Conservation (phyloP, 495 filamentous ascomycete species). For the Clavariopsis aquatica region DNA sequence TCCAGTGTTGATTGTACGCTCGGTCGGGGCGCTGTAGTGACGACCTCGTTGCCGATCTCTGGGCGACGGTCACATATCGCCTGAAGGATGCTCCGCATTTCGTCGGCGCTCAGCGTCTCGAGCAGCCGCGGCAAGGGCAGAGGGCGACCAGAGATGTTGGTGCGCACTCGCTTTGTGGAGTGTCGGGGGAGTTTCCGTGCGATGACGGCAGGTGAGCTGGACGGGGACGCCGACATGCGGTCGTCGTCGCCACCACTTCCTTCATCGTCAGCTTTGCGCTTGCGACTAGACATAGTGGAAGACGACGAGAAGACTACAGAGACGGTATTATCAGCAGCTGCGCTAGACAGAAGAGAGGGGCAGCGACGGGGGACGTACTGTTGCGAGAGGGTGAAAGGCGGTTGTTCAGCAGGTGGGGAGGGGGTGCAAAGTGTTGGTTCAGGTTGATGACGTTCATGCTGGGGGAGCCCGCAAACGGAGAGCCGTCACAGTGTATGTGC, state of each 20-base stretch:
- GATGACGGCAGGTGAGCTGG: slow-evolving; percentile 71
- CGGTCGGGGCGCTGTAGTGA: slow-evolving; percentile 80
- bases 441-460: slow-evolving; percentile 64
- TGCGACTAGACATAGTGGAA: slow-evolving; percentile 59
- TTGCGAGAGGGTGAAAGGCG: slow-evolving; percentile 70
- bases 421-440: slow-evolving; percentile 60
- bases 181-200: slow-evolving; percentile 63
- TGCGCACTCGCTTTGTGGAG: slow-evolving; percentile 62
- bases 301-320: slow-evolving; percentile 25
- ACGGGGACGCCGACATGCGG: slow-evolving; percentile 85
- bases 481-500: slow-evolving; percentile 12
- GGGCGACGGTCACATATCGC: slow-evolving; percentile 88
- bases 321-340: not conserved
- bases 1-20: slow-evolving; percentile 75
- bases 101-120: slow-evolving; percentile 83
- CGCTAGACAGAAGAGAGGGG: not conserved
- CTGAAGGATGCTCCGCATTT: slow-evolving; percentile 78
- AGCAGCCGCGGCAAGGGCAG: slow-evolving; percentile 79
- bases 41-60: slow-evolving; percentile 75
- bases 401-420: slow-evolving; percentile 72
- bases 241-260: slow-evolving; percentile 57
- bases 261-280: slow-evolving; percentile 89
- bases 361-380: slow-evolving; percentile 54
- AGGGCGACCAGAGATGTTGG: slow-evolving; percentile 74
- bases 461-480: slow-evolving; percentile 19